Conservation (phyloP, 352 stramenopile genomes). For the Plasmopara halstedii region DNA sequence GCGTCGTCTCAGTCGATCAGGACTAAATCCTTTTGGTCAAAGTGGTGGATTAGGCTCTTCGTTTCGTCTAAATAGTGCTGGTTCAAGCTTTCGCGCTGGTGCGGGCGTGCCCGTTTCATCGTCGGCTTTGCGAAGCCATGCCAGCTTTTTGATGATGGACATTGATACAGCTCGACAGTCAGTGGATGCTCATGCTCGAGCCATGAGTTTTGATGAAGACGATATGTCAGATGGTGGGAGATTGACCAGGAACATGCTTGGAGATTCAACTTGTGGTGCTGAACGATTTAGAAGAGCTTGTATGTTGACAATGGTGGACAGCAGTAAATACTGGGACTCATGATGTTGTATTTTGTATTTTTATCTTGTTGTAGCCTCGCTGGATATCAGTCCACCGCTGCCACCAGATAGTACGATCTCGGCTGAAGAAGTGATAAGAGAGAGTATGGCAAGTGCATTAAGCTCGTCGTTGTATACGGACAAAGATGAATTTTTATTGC, state of each 20-base stretch:
- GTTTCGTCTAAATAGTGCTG: slow-evolving; percentile 18
- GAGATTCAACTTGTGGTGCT: slow-evolving; percentile 14
- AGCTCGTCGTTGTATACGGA: slow-evolving; percentile 68
- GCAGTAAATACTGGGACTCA: background rate
- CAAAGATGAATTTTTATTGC: slow-evolving; percentile 54
- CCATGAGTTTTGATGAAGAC: slow-evolving; percentile 17
- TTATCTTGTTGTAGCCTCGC: slow-evolving; percentile 26
- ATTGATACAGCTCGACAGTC: slow-evolving; percentile 37
- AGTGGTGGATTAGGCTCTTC: slow-evolving; percentile 17
- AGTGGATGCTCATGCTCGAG: slow-evolving; percentile 15
- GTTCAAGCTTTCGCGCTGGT: slow-evolving; percentile 16
- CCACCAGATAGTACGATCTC: slow-evolving; percentile 78
- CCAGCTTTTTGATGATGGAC: slow-evolving; percentile 48
- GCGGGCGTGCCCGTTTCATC: slow-evolving; percentile 23
- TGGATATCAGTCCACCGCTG: slow-evolving; percentile 59
- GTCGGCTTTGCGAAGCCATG: slow-evolving; percentile 25
- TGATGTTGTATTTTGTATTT: slow-evolving; percentile 4
- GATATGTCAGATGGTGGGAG: slow-evolving; percentile 17
- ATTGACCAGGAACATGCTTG: slow-evolving; percentile 40
- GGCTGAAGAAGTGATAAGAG: slow-evolving; percentile 80
- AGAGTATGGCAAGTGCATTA: slow-evolving; percentile 72
- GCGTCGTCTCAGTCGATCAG: slow-evolving; percentile 24
- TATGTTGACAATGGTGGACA: slow-evolving; percentile 16
- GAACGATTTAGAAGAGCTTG: slow-evolving; percentile 34
- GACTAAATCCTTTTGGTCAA: slow-evolving; percentile 19